phyloP scores from a whole-genome alignment of 768 basidiomycete genomes.

The Hericium rajendrae region DNA sequence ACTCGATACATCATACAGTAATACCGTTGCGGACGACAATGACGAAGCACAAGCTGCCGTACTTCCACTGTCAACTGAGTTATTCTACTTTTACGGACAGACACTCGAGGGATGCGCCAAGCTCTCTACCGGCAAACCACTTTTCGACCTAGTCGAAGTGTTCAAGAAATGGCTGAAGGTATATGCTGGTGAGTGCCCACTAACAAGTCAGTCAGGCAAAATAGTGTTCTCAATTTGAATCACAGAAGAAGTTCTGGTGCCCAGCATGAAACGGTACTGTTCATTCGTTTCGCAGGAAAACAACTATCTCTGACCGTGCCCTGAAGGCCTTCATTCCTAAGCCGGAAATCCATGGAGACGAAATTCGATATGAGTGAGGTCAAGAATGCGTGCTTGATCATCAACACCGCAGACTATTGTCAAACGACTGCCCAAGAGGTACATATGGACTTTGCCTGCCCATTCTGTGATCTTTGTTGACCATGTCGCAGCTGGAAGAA shows the following conservation, averaged over 20 bases:
- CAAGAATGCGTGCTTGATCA: constrained; percentile 75
- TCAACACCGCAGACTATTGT: constrained; percentile 98
- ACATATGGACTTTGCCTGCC: constrained; percentile 8
- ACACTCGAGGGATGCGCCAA: constrained; percentile 91
- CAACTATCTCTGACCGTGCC: not conserved
- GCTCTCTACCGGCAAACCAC: constrained; percentile 71
- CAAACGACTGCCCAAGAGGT: constrained; percentile 86
- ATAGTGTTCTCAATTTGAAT: constrained; percentile 9
- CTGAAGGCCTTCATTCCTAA: constrained; percentile 29
- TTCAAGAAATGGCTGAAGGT: constrained; percentile 92
- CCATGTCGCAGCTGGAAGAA: constrained; percentile 67
- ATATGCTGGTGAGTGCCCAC: constrained; percentile 65
- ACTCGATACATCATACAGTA: constrained; percentile 40
- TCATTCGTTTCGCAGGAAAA: too few relatives aligned
- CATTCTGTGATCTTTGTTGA: not conserved
- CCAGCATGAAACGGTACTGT: constrained; percentile 59
- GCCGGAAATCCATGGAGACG: constrained; percentile 69
- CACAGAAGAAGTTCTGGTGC: constrained; percentile 80
- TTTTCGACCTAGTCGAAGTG: constrained; percentile 72
- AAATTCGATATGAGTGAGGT: constrained; percentile 70
- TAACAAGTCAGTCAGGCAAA: not conserved
- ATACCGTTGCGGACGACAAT: constrained; percentile 32
- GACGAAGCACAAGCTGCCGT: constrained; percentile 51
- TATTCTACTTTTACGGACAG: constrained; percentile 97
- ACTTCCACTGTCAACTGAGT: constrained; percentile 86